Base-by-base conservation (phyloP, 352 stramenopile species). In the Phytopythium cucurbitacearum region DNA sequence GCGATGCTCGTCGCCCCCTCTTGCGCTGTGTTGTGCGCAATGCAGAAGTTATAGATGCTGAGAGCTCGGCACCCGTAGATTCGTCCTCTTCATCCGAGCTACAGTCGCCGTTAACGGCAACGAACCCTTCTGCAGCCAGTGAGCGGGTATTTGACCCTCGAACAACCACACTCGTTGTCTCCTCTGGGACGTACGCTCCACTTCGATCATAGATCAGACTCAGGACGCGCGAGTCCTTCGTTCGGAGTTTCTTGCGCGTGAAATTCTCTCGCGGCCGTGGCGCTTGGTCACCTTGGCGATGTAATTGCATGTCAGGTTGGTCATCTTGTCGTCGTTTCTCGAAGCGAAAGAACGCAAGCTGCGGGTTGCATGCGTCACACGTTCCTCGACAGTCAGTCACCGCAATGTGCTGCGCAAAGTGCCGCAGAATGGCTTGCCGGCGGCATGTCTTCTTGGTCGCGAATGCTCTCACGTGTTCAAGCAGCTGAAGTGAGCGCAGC, bases 291-390 rank as follows among this genome's bases (percentile, higher is more conserved):
- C 60, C 65, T 35, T 72, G 56, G 5, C 52, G 51, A 38, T 44
- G 65, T 33, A 72, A 68, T n/a, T 44, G 42, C 45, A 69, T 53
- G 5, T 64, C 61, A 32, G 55, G 52, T 16, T 73, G 69, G 34
- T 65, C 53, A 5, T 67, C 34, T 4, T 59, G 36, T 4, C 46
- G 39, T 5, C 67, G 62, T 37, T 69, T 67, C 47, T 71, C 73
- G 37, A 80, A 76, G 16, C 69, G 73, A 21, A 87, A 87, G 21
- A 69, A 69, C 42, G 72, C 63, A 4, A 87, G 71, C 40, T 60
- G 61, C 3, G 77, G 72, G 48, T 85, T 77, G 62, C 74, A 86
- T 34, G 85, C 77, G 43, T 86, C 74, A 38, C 77, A 86, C 11
- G 61, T 80, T 8, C 65, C 58, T 9, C 65, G 48, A 49, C 76